Conservation (phyloP, 2,329 filamentous ascomycete species). For the Nothophaeocryptopus gaeumannii region DNA sequence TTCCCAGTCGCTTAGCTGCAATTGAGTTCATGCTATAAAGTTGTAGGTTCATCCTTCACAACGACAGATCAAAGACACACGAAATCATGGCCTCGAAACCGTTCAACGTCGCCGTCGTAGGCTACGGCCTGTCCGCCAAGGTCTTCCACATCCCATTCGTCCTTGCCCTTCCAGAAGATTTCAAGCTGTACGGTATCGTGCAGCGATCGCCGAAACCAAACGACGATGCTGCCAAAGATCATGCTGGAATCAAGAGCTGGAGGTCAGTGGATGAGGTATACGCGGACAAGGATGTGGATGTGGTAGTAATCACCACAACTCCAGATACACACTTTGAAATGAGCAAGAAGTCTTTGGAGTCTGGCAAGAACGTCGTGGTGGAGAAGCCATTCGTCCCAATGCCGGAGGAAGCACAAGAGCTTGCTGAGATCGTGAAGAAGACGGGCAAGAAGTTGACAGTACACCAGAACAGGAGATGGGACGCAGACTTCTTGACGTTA, state of each 20-base stretch:
- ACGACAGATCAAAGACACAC: neutral
- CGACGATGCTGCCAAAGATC: conserved; percentile 66
- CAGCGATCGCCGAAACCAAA: conserved; percentile 65
- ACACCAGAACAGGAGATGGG: conserved; percentile 66
- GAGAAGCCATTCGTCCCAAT: conserved; percentile 83
- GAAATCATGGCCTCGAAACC: conserved; percentile 25
- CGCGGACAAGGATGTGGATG: conserved; percentile 62
- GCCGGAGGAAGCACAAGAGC: conserved; percentile 62
- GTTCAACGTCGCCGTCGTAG: conserved; percentile 58
- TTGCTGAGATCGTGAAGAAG: conserved; percentile 46
- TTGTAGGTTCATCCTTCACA: neutral
- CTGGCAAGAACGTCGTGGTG: conserved; percentile 73
- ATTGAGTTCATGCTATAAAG: neutral
- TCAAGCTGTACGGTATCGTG: conserved; percentile 71
- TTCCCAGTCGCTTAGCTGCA: conserved; percentile 8
- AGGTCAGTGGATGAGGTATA: conserved; percentile 61
- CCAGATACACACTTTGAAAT: conserved; percentile 69
- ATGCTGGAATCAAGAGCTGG: conserved; percentile 64
- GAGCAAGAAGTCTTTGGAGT: conserved; percentile 62
- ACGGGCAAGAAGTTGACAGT: conserved; percentile 45
- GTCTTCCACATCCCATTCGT: conserved; percentile 83
- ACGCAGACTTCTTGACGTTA: conserved; percentile 72
- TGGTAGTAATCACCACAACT: conserved; percentile 69
- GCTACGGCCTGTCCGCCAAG: conserved; percentile 67
- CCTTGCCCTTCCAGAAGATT: conserved; percentile 54